These are phyloP conservation scores for Agapanthus africanus DNA, from an alignment of 106 monocot genomes.

Conservation along the genomic window DNA sequence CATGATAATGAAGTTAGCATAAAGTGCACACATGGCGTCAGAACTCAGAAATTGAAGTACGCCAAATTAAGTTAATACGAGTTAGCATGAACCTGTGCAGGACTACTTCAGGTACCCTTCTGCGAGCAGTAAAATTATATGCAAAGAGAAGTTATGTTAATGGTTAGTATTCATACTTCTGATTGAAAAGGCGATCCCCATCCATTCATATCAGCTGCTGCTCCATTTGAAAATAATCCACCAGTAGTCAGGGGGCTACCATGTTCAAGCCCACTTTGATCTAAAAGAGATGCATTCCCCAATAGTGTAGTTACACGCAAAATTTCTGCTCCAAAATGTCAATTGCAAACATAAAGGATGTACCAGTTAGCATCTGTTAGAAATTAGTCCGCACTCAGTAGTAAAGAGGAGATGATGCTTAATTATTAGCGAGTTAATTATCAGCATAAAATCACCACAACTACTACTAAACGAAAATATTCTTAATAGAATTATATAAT, in stretches of 20 bases:
- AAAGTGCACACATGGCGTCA: conserved; percentile 7
- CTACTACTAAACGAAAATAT: too few relatives aligned
- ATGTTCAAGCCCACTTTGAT: conserved; percentile 75
- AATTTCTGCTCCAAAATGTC: conserved; percentile 72
- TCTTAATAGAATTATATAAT: too few relatives aligned
- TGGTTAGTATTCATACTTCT: conserved; percentile 85
- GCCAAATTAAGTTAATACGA: conserved; percentile 13
- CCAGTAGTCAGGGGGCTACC: conserved; percentile 58
- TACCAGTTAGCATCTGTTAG: conserved; percentile 53
- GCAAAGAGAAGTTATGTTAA: conserved; percentile 62
- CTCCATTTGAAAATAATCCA: conserved; percentile 78
- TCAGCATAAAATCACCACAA: too few relatives aligned
- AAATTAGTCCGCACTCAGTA: conserved; percentile 28
- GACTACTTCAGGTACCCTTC: conserved; percentile 16
- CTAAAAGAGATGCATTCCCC: conserved; percentile 82
- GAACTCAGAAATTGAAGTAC: conserved; percentile 5
- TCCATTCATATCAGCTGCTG: conserved; percentile 59
- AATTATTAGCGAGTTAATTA: conserved; percentile 7
- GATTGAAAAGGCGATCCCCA: conserved; percentile 66
- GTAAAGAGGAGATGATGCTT: conserved; percentile 18
- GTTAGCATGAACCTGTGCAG: conserved; percentile 23
- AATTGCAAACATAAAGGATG: conserved; percentile 57
- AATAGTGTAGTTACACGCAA: conserved; percentile 69
- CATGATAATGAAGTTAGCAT: conserved; percentile 15
- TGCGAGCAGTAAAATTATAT: conserved; percentile 36